Evolutionary conservation across 192 early-diverging fungal genomes (phyloP).

Genomic region (Coemansia sp.): DNA sequence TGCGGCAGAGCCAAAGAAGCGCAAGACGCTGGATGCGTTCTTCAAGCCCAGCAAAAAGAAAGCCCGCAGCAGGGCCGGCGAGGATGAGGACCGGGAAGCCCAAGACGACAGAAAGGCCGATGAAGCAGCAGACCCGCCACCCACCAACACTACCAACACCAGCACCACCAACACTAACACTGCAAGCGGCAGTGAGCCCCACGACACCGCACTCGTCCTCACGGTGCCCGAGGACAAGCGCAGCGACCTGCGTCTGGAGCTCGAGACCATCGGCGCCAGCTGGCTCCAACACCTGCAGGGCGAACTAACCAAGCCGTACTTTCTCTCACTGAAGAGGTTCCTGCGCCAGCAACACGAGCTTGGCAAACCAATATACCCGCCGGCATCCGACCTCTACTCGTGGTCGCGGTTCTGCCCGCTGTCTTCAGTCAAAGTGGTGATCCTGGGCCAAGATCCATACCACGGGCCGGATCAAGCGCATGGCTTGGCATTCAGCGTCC

Average conservation of each 20-base stretch:
- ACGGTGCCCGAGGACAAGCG: conserved; percentile 5
- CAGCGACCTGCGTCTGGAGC: conserved; percentile 55
- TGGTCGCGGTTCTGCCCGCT: conserved; percentile 76
- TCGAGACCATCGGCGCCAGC: conserved; percentile 66
- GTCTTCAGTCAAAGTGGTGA: conserved; percentile 74
- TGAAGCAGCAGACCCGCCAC: too few relatives aligned
- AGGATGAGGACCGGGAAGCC: neutral
- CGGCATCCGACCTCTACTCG: conserved; percentile 71
- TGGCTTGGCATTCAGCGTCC: conserved; percentile 89
- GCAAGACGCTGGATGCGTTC: conserved; percentile 46
- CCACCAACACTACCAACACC: too few relatives aligned
- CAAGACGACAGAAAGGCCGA: neutral
- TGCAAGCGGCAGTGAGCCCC: neutral
- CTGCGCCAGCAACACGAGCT: conserved; percentile 57
- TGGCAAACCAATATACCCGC: conserved; percentile 68
- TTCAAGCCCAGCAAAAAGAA: conserved; percentile 17
- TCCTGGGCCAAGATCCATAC: conserved; percentile 87
- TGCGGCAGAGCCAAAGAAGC: conserved; percentile 12
- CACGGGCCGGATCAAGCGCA: conserved; percentile 80
- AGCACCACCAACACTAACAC: too few relatives aligned
- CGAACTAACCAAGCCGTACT: conserved; percentile 62
- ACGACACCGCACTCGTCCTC: neutral
- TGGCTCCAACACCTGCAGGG: conserved; percentile 63
- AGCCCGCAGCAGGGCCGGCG: neutral
- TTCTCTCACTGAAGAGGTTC: conserved; percentile 64